Conservation (phyloP, 2,329 filamentous ascomycete genomes). For the Trichoderma sp. region DNA sequence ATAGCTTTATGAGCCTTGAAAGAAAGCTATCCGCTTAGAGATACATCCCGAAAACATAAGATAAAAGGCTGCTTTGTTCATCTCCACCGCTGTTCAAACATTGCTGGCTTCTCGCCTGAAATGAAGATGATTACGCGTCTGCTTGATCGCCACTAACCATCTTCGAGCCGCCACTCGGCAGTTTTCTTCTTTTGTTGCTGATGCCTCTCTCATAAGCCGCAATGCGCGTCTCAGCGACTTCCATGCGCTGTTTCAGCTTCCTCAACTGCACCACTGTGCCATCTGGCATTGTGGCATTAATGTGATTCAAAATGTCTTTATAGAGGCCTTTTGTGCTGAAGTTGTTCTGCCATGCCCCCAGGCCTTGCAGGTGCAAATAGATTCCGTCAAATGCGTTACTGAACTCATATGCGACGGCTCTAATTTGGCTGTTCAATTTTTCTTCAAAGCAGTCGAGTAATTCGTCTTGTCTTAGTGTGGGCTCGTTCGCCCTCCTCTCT, state of each 20-base stretch:
- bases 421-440: not conserved
- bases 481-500: constrained; percentile 32
- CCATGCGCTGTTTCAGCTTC: constrained; percentile 20
- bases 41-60: not conserved
- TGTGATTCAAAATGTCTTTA: constrained; percentile 42
- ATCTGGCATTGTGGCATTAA: constrained; percentile 36
- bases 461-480: constrained; percentile 22
- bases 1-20: not conserved
- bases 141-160: constrained; percentile 6
- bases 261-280: constrained; percentile 29
- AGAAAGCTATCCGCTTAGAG: not conserved
- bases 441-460: constrained; percentile 38
- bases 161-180: not conserved
- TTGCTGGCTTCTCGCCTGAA: not conserved
- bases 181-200: constrained; percentile 21
- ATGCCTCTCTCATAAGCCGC: not conserved
- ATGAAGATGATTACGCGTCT: not conserved
- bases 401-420: not conserved
- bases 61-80: not conserved
- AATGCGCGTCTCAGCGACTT: not conserved
- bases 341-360: constrained; percentile 54
- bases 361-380: constrained; percentile 33
- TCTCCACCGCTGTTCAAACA: not conserved
- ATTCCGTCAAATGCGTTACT: not conserved
- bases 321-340: constrained; percentile 48